Percentiles rank a stretch among this genome's conserved stretches.
These are phyloP conservation scores for Paraphoma sp. DNA, from an alignment of 2,329 filamentous ascomycete species.

Conservation along the genomic window DNA sequence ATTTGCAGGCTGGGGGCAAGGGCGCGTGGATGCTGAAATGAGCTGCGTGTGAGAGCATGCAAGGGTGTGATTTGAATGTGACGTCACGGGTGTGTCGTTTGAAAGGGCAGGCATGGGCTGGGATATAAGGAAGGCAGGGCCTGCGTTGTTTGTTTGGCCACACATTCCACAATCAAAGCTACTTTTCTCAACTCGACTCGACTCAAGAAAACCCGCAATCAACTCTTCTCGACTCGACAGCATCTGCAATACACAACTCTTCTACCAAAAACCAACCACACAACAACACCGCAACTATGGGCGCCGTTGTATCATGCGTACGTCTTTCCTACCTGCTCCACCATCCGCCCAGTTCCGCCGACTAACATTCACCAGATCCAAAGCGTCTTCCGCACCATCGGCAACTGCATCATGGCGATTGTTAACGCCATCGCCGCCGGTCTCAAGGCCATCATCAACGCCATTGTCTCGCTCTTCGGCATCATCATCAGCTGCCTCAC, in stretches of 20 bases:
- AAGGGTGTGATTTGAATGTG: not conserved
- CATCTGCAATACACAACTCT: constrained; percentile 5
- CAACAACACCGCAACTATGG: constrained; percentile 65
- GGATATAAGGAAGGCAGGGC: constrained; percentile 5
- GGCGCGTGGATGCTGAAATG: constrained; percentile 4
- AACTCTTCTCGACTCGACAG: not conserved
- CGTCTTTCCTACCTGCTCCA: constrained; percentile 45
- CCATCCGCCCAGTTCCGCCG: not conserved
- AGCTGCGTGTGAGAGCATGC: not conserved
- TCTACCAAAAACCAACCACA: not conserved
- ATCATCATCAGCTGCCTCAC: constrained; percentile 59
- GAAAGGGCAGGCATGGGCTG: not conserved
- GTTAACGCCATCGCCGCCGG: constrained; percentile 55
- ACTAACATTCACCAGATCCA: constrained; percentile 46
- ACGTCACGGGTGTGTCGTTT: not conserved
- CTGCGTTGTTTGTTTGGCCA: not conserved
- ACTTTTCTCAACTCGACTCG: not conserved
- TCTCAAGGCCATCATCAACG: constrained; percentile 56
- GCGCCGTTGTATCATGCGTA: constrained; percentile 85
- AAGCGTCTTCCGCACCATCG: constrained; percentile 55
- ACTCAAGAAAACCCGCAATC: not conserved
- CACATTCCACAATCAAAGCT: constrained; percentile 1
- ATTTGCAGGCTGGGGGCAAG: not conserved
- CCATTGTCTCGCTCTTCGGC: constrained; percentile 57
- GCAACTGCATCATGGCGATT: constrained; percentile 55